Evolutionary conservation across 2,329 filamentous ascomycete genomes (phyloP), one percentile per base, ranked within the genome.

Genomic region (Neospermospora avenae): DNA sequence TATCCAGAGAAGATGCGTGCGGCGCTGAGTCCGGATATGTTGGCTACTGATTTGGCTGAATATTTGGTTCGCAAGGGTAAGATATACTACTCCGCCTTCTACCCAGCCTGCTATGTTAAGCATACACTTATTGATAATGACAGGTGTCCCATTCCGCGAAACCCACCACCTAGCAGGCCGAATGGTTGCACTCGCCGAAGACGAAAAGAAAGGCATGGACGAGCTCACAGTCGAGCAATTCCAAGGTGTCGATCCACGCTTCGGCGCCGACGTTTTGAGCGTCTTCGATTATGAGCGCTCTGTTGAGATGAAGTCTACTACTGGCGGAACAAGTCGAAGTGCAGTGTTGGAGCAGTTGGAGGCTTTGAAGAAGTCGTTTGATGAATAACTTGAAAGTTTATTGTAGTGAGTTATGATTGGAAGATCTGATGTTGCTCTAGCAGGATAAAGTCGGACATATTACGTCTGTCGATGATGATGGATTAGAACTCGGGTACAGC

Each of bases 261-360:
- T 96, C 65, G 86, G 83, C 31, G 80, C 86, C 60, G 90, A 95
- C 72, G 84, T 96, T 42, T 75, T 82, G 49, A 77, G 84, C 51
- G 84, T 84, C 25, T 89, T 96, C 71, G 83, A 96, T 75, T 96
- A 95, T 70, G 87, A 96, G 76, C 84, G 84, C 65, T 90, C 87
- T 62, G 90, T 96, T 6, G 91, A 96, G 80, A 82, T 88, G 78
- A 85, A 88, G 70, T 83, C 85, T 44, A 87, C 90, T 2, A 86
- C 85, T 67, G 92, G 91, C 24, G 90, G 91, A 28, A 95, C 90
- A 92, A 89, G 77, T 86, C 83, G 76, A 81, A 81, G 13, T 81
- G 83, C 24, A 87, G 48, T 89, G 6, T 69, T 83, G 65, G 81
- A 87, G 76, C 86, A 90, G 77, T 81, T 89, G 65, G 76, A 81